Conservation (phyloP, 768 basidiomycete genomes). For the Lepiota brunneoincarnata region DNA sequence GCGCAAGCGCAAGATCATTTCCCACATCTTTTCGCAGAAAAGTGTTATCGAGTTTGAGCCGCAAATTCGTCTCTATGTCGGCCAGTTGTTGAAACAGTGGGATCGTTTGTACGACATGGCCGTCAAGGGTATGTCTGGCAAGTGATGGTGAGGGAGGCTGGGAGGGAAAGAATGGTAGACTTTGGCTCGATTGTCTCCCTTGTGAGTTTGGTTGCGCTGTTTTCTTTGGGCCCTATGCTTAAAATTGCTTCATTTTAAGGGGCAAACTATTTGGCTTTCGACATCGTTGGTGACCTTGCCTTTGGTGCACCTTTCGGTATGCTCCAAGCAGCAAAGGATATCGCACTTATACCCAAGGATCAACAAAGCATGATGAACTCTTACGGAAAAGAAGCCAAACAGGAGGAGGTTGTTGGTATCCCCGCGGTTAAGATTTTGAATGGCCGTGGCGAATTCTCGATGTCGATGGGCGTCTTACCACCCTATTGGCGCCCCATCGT, state of each 20-base stretch:
- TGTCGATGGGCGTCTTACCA: constrained; percentile 78
- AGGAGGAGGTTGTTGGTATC: constrained; percentile 52
- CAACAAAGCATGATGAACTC: constrained; percentile 53
- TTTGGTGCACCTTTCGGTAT: constrained; percentile 91
- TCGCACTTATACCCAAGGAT: constrained; percentile 63
- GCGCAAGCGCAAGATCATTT: constrained; percentile 89
- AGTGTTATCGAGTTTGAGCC: constrained; percentile 86
- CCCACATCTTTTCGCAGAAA: constrained; percentile 83
- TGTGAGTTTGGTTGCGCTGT: constrained; percentile 42
- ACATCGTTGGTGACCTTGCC: constrained; percentile 83
- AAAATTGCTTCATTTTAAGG: constrained; percentile 24
- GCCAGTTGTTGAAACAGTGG: constrained; percentile 67
- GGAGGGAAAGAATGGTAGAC: constrained; percentile 55
- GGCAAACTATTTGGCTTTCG: constrained; percentile 55
- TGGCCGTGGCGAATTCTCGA: constrained; percentile 83
- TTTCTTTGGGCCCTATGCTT: constrained; percentile 11
- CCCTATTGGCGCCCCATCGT: constrained; percentile 67
- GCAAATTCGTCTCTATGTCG: constrained; percentile 61
- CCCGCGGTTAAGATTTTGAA: constrained; percentile 87
- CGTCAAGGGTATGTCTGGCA: constrained; percentile 52
- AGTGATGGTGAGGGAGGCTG: constrained; percentile 64
- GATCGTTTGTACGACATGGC: constrained; percentile 62
- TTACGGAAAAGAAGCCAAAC: constrained; percentile 42
- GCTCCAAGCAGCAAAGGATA: constrained; percentile 71
- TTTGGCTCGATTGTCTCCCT: constrained; percentile 75